A percentile compares a stretch with the other conserved stretches of the same genome.
Evolutionary conservation across 2,329 filamentous ascomycete species (phyloP).

Genomic region (Phaeosphaeriaceae sp.): DNA sequence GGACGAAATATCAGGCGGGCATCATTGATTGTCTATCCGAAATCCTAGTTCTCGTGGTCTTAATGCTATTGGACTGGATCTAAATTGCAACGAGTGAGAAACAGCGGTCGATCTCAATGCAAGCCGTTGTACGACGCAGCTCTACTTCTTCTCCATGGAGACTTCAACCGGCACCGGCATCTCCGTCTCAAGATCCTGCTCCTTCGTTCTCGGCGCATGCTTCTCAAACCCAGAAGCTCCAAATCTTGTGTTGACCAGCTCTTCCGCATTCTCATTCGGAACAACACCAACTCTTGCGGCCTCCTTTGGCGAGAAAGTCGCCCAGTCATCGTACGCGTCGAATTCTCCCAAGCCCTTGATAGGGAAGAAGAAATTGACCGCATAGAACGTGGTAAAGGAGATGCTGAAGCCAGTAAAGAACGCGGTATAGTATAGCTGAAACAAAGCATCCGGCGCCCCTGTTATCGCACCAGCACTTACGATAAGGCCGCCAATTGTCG

Average conservation of each 20-base stretch:
- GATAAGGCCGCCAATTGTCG: neutral
- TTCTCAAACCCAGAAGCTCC: neutral
- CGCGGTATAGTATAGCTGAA: neutral
- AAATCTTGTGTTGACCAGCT: neutral
- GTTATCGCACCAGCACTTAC: neutral
- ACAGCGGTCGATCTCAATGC: too few relatives aligned
- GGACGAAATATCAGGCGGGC: too few relatives aligned
- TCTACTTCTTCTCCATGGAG: neutral
- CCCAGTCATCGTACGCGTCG: conserved; percentile 1
- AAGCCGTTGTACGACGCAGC: too few relatives aligned
- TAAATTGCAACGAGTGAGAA: too few relatives aligned
- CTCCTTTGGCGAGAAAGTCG: conserved; percentile 3
- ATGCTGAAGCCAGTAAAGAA: conserved; percentile 3
- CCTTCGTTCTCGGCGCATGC: neutral
- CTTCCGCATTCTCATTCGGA: neutral
- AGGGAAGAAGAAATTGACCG: conserved; percentile 4
- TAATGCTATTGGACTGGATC: too few relatives aligned
- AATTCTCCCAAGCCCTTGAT: neutral
- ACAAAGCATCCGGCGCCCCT: neutral
- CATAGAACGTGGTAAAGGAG: neutral
- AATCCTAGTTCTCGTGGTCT: too few relatives aligned
- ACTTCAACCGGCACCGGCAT: neutral
- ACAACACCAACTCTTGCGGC: neutral
- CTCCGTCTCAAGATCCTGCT: neutral
- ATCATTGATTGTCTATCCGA: too few relatives aligned